Conservation (phyloP, 228 moss, liverwort and hornwort species). For the Sphagnum fallax region DNA sequence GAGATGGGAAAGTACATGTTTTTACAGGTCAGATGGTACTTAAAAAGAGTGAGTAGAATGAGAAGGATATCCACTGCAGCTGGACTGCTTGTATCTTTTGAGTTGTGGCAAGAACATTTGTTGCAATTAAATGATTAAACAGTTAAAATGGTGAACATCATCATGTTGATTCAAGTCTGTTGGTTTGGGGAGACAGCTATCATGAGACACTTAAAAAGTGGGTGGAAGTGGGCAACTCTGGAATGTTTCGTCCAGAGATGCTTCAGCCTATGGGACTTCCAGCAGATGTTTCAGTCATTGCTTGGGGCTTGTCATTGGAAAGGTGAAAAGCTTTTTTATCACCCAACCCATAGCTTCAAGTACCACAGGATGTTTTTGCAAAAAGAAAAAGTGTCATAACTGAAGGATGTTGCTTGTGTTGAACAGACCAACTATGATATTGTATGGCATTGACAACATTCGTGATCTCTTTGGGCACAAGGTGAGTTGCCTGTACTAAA, state of each 20-base stretch:
- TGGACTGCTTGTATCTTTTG: no score
- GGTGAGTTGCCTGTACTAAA: conserved; percentile 17
- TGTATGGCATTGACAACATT: conserved; percentile 93
- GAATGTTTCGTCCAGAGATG: conserved; percentile 98
- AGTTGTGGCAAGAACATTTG: no score
- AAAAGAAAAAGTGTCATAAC: no score
- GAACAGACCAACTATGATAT: conserved; percentile 91
- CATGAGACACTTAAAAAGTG: conserved; percentile 81
- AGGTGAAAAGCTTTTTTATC: conserved; percentile 25
- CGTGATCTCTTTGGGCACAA: conserved; percentile 96
- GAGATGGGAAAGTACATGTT: no score
- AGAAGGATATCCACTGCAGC: no score
- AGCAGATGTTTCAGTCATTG: conserved; percentile 78
- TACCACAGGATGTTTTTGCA: no score
- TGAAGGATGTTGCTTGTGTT: no score
- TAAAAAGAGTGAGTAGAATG: no score
- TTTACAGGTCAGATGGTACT: no score
- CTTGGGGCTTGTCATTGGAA: conserved; percentile 93
- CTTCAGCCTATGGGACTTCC: conserved; percentile 87
- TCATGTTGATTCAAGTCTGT: no score
- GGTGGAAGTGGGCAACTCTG: conserved; percentile 97
- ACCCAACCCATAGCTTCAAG: background rate
- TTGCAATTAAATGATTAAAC: no score
- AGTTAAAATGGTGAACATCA: no score
- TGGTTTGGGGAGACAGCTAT: conserved; percentile 27